phyloP scores from a whole-genome alignment of 805 yeast genomes.

The Komagataella pseudopastoris region DNA sequence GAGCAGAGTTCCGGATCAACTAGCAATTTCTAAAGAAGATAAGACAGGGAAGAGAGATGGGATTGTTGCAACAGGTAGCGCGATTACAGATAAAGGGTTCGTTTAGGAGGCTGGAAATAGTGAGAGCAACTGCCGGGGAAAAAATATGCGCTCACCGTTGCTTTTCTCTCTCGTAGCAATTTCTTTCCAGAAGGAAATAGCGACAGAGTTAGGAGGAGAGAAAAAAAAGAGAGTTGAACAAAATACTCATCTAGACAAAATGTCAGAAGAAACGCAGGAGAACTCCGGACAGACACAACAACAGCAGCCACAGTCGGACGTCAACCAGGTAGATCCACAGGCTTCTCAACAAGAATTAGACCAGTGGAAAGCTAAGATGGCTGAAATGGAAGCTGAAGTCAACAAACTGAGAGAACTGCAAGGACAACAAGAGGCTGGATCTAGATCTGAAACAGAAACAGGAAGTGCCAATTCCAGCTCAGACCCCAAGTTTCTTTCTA shows the following conservation, averaged over 20 bases:
- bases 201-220: not conserved
- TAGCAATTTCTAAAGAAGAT: not conserved
- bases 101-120: no score
- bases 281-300: not conserved
- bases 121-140: not conserved
- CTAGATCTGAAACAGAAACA: not conserved
- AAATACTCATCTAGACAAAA: not conserved
- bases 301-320: not conserved
- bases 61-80: not conserved
- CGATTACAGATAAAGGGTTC: not conserved
- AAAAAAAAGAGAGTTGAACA: not conserved
- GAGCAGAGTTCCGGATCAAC: not conserved
- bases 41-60: not conserved
- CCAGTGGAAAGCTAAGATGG: constrained; percentile 29
- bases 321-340: constrained; percentile 1
- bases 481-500: constrained; percentile 7
- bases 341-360: constrained; percentile 10
- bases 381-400: constrained; percentile 50
- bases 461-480: constrained; percentile 2
- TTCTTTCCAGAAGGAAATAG: not conserved
- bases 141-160: not conserved
- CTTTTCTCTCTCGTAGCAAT: not conserved
- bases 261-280: not conserved
- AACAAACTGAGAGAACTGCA: constrained; percentile 48
- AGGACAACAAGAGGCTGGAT: constrained; percentile 10